Conservation (phyloP, 2,329 filamentous ascomycete genomes). For the Mycogone perniciosa region DNA sequence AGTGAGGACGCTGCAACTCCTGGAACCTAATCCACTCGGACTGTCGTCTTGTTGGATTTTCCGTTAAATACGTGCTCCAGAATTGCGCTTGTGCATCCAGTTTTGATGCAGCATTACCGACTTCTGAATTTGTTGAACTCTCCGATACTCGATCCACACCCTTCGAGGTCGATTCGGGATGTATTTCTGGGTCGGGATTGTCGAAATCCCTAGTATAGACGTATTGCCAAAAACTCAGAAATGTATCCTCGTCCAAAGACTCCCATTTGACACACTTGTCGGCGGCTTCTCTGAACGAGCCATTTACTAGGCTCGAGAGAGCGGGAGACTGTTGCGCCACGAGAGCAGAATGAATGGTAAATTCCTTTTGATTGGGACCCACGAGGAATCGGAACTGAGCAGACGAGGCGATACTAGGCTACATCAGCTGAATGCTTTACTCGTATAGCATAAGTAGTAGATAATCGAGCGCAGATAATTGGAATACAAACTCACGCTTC, state of each 20-base stretch:
- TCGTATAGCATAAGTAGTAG: too few relatives aligned
- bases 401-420: conserved; percentile 3
- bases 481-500: background rate
- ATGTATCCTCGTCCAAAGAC: conserved; percentile 11
- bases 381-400: conserved; percentile 12
- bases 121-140: too few relatives aligned
- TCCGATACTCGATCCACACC: background rate
- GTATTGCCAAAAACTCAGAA: conserved; percentile 13
- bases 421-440: background rate
- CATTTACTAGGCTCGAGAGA: conserved; percentile 10
- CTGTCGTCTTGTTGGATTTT: background rate
- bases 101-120: too few relatives aligned
- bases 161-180: background rate
- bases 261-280: conserved; percentile 11
- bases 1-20: too few relatives aligned
- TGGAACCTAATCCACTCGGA: background rate
- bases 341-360: conserved; percentile 14
- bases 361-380: conserved; percentile 9
- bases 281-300: conserved; percentile 8
- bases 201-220: conserved; percentile 12
- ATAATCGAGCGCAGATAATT: background rate
- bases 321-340: conserved; percentile 11
- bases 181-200: background rate
- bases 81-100: too few relatives aligned
- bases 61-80: too few relatives aligned